phyloP scores from a whole-genome alignment of 2,329 filamentous ascomycete genomes.

The Colletotrichum sidae region DNA sequence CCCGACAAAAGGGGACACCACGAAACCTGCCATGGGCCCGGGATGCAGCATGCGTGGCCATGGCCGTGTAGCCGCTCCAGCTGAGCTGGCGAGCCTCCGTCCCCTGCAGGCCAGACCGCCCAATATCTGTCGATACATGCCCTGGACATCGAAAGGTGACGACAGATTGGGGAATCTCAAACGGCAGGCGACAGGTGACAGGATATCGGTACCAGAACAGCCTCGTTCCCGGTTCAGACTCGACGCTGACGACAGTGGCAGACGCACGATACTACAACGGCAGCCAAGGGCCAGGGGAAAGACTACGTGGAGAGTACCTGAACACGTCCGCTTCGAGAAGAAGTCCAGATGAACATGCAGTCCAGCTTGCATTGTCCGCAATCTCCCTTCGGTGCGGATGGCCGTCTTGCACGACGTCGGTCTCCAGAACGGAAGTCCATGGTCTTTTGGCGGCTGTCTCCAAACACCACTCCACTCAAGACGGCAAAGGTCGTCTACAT shows the following conservation, averaged over 20 bases:
- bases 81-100: not conserved
- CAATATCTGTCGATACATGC: conserved; percentile 5
- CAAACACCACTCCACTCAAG: no score
- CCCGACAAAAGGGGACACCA: not conserved
- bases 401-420: not conserved
- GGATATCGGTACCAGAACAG: conserved; percentile 18
- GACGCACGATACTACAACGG: not conserved
- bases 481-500: no score
- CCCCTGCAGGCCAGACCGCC: not conserved
- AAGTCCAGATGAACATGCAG: not conserved
- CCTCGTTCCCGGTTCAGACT: not conserved
- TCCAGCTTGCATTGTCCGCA: not conserved
- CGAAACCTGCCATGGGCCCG: not conserved
- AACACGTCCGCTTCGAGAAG: conserved; percentile 6
- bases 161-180: conserved; percentile 1
- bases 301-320: not conserved
- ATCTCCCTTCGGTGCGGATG: conserved; percentile 1
- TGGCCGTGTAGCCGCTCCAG: conserved; percentile 7
- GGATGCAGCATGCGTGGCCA: not conserved
- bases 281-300: conserved; percentile 1
- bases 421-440: conserved; percentile 1
- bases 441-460: no score
- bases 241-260: conserved; percentile 22
- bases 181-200: conserved; percentile 8
- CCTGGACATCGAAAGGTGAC: not conserved